Conservation (phyloP, 352 stramenopile genomes). For the Blastocystis hominis region DNA sequence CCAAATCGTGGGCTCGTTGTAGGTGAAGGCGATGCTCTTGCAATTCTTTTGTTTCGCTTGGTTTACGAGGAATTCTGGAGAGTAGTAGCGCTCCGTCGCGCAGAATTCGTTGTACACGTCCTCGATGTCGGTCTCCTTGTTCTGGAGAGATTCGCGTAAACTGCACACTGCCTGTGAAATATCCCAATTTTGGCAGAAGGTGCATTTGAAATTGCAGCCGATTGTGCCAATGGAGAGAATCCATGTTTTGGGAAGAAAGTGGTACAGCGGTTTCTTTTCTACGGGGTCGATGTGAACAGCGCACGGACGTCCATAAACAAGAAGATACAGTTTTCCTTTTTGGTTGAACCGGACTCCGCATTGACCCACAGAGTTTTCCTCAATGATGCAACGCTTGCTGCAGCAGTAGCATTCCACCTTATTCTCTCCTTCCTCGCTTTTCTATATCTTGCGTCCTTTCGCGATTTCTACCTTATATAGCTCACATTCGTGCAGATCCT, state of each 20-base stretch:
- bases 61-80: slow-evolving; percentile 11
- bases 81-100: neutral
- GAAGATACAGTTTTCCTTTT: slow-evolving; percentile 54
- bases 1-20: slow-evolving; percentile 57
- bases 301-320: slow-evolving; percentile 46
- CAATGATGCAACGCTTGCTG: slow-evolving; percentile 48
- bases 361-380: neutral
- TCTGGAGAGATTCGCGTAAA: neutral
- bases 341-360: slow-evolving; percentile 57
- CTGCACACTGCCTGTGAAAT: slow-evolving; percentile 44
- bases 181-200: slow-evolving; percentile 58
- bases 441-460: neutral
- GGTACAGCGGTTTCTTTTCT: slow-evolving; percentile 57
- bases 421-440: neutral
- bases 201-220: slow-evolving; percentile 55
- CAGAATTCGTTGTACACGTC: neutral
- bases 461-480: slow-evolving; percentile 15
- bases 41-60: neutral
- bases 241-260: slow-evolving; percentile 47
- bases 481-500: neutral
- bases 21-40: slow-evolving; percentile 55
- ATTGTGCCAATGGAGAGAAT: slow-evolving; percentile 58
- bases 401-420: slow-evolving; percentile 28
- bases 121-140: slow-evolving; percentile 12
- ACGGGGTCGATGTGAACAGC: slow-evolving; percentile 55